Evolutionary conservation across 352 stramenopile species (phyloP), one percentile per base, ranked within the genome.

Genomic region (Phytophthora sp.): DNA sequence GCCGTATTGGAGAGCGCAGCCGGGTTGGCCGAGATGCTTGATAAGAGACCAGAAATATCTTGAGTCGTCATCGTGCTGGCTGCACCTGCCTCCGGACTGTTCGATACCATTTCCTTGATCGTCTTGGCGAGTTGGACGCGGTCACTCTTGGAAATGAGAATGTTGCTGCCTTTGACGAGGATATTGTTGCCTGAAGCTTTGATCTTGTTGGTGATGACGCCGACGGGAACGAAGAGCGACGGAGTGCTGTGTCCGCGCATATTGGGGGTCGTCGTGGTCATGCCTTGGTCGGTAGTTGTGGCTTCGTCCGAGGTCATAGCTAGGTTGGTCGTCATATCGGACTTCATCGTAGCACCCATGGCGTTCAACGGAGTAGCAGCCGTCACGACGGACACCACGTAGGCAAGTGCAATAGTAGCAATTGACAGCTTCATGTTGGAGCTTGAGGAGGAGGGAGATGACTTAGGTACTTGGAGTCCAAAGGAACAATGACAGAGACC

Each of bases 401-500:
- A 50, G 21, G 45, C 36, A 26, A 71, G 27, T 13, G 20, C 39
- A 11, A 47, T 20, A 3, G 42, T 15, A 44, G 27, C 20, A 29
- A 13, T 35, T 2, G 31, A 46, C 21, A 52, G 31, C n/a, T 36
- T 60, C 55, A 64, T 71, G 12, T 13, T 57, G 26, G 42, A 36
- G 54, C 29, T 63, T 57, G 41, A n/a, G n/a, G n/a, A n/a, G 21
- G 18, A 23, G 23, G 13, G 6, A 23, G 30, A 13, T 26, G 41
- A 50, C 39, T 74, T 71, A 30, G 60, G 61, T 45, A 23, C 30
- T 57, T 50, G 38, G 24, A 39, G 47, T 62, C 51, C 54, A 64
- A 61, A 35, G 30, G 51, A 61, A 75, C 67, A 75, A 63, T 71
- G 55, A n/a, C n/a, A n/a, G n/a, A n/a, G n/a, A n/a, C n/a, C n/a